phyloP scores from a whole-genome alignment of 495 filamentous ascomycete genomes.

The Talaromyces wortmannii region DNA sequence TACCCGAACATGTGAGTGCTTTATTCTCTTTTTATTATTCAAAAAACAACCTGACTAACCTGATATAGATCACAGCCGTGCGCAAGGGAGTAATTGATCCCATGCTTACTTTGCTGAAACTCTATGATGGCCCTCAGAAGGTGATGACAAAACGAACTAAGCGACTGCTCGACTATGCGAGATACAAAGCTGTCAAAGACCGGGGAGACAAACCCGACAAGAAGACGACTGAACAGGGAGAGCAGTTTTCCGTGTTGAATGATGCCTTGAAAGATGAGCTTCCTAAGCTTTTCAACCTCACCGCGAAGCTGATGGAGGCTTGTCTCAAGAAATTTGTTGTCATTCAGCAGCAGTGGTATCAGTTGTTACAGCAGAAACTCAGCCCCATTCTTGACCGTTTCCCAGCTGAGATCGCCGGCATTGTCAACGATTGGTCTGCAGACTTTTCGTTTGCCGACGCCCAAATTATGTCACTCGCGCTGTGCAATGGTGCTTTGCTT shows the following conservation, averaged over 20 bases:
- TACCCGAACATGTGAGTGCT: conserved; percentile 78
- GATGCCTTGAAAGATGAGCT: conserved; percentile 89
- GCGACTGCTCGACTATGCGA: conserved; percentile 79
- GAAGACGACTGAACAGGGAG: conserved; percentile 72
- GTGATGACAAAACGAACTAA: conserved; percentile 91
- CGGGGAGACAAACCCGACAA: conserved; percentile 75
- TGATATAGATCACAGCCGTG: conserved; percentile 59
- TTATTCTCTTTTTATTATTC: neutral
- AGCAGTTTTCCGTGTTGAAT: conserved; percentile 84
- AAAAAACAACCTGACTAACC: conserved; percentile 10
- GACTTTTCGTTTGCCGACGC: conserved; percentile 58
- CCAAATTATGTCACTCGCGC: conserved; percentile 41
- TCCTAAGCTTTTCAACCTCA: conserved; percentile 74
- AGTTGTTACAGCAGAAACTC: conserved; percentile 73
- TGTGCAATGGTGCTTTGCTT: conserved; percentile 54
- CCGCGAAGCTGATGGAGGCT: conserved; percentile 70
- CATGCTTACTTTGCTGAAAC: conserved; percentile 70
- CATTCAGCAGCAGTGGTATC: conserved; percentile 74
- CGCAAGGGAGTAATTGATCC: conserved; percentile 81
- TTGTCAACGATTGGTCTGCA: conserved; percentile 62
- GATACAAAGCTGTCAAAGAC: conserved; percentile 68
- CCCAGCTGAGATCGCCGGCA: conserved; percentile 56
- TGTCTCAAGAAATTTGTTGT: conserved; percentile 75
- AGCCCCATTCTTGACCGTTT: conserved; percentile 63
- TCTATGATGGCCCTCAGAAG: conserved; percentile 72